Evolutionary conservation across 768 basidiomycete genomes (phyloP).

Genomic region (Pisolithus microcarpus): DNA sequence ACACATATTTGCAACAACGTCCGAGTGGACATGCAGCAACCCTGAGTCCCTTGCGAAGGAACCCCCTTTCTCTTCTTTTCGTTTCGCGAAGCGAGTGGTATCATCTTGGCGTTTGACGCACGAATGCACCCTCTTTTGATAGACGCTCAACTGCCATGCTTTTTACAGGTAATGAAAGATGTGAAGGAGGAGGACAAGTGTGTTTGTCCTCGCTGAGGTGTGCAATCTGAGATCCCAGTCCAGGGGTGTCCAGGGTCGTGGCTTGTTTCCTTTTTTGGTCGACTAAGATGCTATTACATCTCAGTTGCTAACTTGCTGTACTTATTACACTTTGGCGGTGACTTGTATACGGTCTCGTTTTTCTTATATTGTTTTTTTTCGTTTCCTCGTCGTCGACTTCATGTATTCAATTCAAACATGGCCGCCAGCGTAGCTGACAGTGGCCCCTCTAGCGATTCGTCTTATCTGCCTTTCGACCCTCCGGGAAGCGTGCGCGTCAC

Average conservation of each 20-base stretch:
- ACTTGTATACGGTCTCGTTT: conserved; percentile 4
- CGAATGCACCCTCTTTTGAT: conserved; percentile 17
- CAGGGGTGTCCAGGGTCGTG: conserved; percentile 26
- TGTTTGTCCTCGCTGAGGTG: conserved; percentile 32
- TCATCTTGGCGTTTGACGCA: neutral
- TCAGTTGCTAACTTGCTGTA: too few relatives aligned
- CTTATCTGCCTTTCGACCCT: conserved; percentile 31
- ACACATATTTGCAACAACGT: conserved; percentile 4
- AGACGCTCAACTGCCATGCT: conserved; percentile 16
- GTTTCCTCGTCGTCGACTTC: conserved; percentile 8
- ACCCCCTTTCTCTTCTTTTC: neutral
- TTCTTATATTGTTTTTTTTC: too few relatives aligned
- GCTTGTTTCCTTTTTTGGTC: neutral
- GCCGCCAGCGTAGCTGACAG: conserved; percentile 14
- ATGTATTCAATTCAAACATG: conserved; percentile 24
- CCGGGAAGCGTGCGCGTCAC: conserved; percentile 46
- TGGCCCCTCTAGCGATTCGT: conserved; percentile 30
- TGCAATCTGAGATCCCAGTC: too few relatives aligned
- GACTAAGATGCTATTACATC: neutral
- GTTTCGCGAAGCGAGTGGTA: neutral
- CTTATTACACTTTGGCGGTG: conserved; percentile 16
- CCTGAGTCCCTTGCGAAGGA: conserved; percentile 1
- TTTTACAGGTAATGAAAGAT: conserved; percentile 39
- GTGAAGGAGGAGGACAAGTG: conserved; percentile 47
- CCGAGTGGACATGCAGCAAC: neutral